Conservation (phyloP, 768 basidiomycete genomes). For the Nidula microcarpa region DNA sequence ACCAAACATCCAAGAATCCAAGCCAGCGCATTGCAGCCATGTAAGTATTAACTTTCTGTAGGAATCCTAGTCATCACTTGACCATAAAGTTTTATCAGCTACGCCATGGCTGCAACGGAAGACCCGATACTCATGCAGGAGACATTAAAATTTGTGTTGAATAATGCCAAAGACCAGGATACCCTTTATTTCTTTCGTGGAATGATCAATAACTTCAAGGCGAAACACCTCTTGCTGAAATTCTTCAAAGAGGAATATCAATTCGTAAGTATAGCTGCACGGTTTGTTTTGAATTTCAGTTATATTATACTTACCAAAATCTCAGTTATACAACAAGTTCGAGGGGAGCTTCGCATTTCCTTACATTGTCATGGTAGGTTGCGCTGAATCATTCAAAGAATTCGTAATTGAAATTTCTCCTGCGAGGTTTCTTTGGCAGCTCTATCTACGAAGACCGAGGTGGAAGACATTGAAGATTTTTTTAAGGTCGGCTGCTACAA, state of each 20-base stretch:
- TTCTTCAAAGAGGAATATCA: slow-evolving; percentile 75
- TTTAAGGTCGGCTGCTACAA: slow-evolving; percentile 53
- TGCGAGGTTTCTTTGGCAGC: slow-evolving; percentile 11
- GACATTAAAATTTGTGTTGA: slow-evolving; percentile 59
- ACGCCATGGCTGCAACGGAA: slow-evolving; percentile 59
- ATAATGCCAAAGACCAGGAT: slow-evolving; percentile 57
- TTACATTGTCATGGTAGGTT: slow-evolving; percentile 47
- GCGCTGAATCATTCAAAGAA: background rate
- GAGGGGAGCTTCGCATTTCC: slow-evolving; percentile 64
- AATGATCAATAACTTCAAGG: slow-evolving; percentile 50
- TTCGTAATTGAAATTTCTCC: background rate
- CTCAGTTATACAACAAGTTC: slow-evolving; percentile 63
- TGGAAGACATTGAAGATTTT: slow-evolving; percentile 58
- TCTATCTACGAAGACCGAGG: slow-evolving; percentile 40
- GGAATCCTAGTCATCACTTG: background rate
- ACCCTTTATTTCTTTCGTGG: slow-evolving; percentile 61
- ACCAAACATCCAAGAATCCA: slow-evolving; percentile 72
- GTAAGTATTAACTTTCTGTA: slow-evolving; percentile 29
- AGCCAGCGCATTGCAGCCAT: slow-evolving; percentile 69
- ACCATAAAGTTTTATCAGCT: slow-evolving; percentile 28
- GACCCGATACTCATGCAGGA: slow-evolving; percentile 55
- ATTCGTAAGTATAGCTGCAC: slow-evolving; percentile 33
- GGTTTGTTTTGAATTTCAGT: background rate
- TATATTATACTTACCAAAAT: background rate
- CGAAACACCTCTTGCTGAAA: slow-evolving; percentile 48